Conservation (phyloP, 106 monocot species). For the Phalaenopsis aphrodite region DNA sequence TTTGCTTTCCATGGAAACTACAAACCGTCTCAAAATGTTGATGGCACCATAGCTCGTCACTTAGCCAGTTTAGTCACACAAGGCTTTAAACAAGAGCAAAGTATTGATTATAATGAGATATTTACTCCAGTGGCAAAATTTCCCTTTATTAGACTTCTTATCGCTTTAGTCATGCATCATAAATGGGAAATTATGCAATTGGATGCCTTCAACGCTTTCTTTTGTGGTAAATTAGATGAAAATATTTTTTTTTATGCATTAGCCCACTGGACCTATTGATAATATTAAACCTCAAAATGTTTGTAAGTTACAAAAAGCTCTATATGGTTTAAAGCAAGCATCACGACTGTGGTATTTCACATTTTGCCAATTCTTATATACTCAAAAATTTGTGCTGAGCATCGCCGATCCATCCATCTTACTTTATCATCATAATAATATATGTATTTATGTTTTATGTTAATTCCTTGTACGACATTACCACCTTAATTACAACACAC, state of each 20-base stretch:
- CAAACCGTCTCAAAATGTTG: too few species aligned
- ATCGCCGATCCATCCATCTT: too few species aligned
- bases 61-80: neutral
- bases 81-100: neutral
- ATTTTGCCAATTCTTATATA: too few species aligned
- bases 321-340: slow-evolving; percentile 5
- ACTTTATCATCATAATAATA: too few species aligned
- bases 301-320: neutral
- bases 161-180: neutral
- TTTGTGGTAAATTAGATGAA: neutral
- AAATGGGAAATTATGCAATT: slow-evolving; percentile 1
- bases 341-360: neutral
- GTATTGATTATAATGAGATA: neutral
- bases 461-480: too few species aligned
- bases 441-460: too few species aligned
- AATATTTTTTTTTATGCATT: neutral
- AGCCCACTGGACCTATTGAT: neutral
- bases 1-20: neutral
- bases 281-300: neutral
- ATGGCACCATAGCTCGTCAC: neutral
- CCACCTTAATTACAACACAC: too few species aligned
- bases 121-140: slow-evolving; percentile 8
- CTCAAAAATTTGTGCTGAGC: too few species aligned
- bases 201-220: slow-evolving; percentile 5
- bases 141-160: neutral